Percentiles rank a stretch among this genome's conserved stretches.
phyloP scores from a whole-genome alignment of 1,139 yeast genomes.

The Pichia sp. region DNA sequence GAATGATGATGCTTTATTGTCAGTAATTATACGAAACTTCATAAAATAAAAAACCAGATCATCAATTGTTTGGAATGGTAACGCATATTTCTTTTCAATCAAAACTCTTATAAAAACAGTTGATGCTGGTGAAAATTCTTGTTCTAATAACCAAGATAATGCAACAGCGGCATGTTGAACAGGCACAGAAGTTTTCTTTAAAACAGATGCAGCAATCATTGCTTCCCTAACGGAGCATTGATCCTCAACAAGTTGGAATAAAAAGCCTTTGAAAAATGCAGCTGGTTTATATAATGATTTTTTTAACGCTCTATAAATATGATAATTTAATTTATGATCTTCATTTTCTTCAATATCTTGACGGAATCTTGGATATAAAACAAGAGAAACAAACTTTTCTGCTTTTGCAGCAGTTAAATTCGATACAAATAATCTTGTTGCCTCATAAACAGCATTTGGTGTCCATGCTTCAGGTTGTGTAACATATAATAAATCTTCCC shows the following conservation, averaged over 20 bases:
- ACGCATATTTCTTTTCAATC: slow-evolving; percentile 89
- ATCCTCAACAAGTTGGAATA: slow-evolving; percentile 80
- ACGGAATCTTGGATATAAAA: slow-evolving; percentile 79
- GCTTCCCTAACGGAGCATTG: slow-evolving; percentile 91
- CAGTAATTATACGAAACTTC: slow-evolving; percentile 63
- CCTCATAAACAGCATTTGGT: slow-evolving; percentile 93
- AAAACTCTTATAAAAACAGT: slow-evolving; percentile 85
- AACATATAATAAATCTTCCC: slow-evolving; percentile 92
- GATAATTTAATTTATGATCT: slow-evolving; percentile 71
- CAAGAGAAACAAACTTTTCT: slow-evolving; percentile 69
- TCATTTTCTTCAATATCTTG: slow-evolving; percentile 73
- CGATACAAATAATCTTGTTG: slow-evolving; percentile 88
- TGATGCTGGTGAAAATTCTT: slow-evolving; percentile 82
- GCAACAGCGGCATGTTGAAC: slow-evolving; percentile 96
- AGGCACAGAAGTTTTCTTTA: slow-evolving; percentile 85
- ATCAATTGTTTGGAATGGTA: slow-evolving; percentile 94
- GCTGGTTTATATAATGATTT: slow-evolving; percentile 94
- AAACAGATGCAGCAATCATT: slow-evolving; percentile 86
- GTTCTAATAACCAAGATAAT: slow-evolving; percentile 70
- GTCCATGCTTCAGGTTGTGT: slow-evolving; percentile 94
- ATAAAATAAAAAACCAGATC: slow-evolving; percentile 93
- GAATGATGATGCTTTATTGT: slow-evolving; percentile 18
- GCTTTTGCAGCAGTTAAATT: slow-evolving; percentile 84
- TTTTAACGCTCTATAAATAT: slow-evolving; percentile 82
- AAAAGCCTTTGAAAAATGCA: slow-evolving; percentile 93